phyloP scores from a whole-genome alignment of 768 basidiomycete genomes.

The Psilocybe cyanescens region DNA sequence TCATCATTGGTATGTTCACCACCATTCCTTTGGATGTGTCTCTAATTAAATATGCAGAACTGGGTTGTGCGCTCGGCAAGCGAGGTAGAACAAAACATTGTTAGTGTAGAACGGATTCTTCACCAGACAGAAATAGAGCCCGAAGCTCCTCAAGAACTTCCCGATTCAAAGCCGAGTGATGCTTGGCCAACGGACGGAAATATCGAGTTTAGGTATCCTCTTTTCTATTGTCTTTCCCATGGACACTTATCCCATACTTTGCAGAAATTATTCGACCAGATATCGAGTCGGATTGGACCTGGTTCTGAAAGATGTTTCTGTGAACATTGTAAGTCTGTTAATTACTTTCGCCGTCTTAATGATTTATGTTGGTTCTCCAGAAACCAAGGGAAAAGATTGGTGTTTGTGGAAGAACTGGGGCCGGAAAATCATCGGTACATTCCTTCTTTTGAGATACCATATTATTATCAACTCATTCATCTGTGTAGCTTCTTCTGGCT shows the following conservation, averaged over 20 bases:
- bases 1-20: constrained; percentile 63
- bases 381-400: constrained; percentile 85
- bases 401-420: constrained; percentile 84
- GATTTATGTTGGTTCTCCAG: constrained; percentile 35
- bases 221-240: not conserved
- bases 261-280: constrained; percentile 69
- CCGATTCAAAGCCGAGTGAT: constrained; percentile 53
- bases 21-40: not conserved
- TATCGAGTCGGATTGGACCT: constrained; percentile 84
- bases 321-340: constrained; percentile 61
- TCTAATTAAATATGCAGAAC: constrained; percentile 47
- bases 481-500: constrained; percentile 50
- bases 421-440: constrained; percentile 76
- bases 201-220: constrained; percentile 73
- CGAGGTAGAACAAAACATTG: constrained; percentile 91
- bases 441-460: not conserved
- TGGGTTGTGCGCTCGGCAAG: constrained; percentile 84
- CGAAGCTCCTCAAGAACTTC: constrained; percentile 77
- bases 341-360: constrained; percentile 4
- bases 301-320: constrained; percentile 74
- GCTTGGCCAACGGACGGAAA: constrained; percentile 77
- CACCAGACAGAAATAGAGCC: constrained; percentile 76
- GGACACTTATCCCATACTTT: not conserved
- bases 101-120: constrained; percentile 86
- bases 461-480: constrained; percentile 20